Evolutionary conservation across 2,329 filamentous ascomycete species (phyloP), one percentile per base, ranked within the genome.

Genomic region (Aspergillus melleus): DNA sequence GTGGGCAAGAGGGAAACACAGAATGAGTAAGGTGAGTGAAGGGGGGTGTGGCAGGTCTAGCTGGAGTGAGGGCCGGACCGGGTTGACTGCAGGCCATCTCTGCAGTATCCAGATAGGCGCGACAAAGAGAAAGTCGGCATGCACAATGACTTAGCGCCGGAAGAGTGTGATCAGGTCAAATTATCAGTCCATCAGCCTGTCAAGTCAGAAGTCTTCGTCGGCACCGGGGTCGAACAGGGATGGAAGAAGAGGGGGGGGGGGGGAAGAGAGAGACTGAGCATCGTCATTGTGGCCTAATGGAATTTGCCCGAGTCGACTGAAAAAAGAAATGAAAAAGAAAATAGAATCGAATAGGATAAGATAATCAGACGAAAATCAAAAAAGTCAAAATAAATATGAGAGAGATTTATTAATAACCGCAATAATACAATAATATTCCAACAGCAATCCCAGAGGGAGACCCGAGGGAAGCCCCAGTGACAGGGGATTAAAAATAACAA

Each of bases 61-160:
- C 60, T 66, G 63, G 60, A 61, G 54, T 10, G 36, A 64, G 58
- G 57, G 60, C 60, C 62, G 62, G 58, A 61, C 64, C 61, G 67
- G 66, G 66, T 69, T 67, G 66, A 69, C 66, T 68, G 64, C 62
- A 70, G 66, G 63, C 64, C 65, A 68, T 64, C 61, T 68, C 66
- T 72, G 63, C 68, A 72, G 55, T 53, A 56, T 60, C 53, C 52
- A 66, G 63, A 68, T 66, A 69, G 63, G 64, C 65, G 65, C 66
- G 62, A 61, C 57, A 66, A 63, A 61, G 54, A 55, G 54, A 58
- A 42, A 47, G 44, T 47, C 54, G 52, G 59, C 55, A 63, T 68
- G 67, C 65, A 66, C 67, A 66, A 63, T 59, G 54, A 64, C 56
- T 71, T 74, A 74, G 72, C 71, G 67, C 72, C 68, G 66, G 60